Base-by-base conservation (phyloP, 1,284 basidiomycete species). In the Puccinia triticina region DNA sequence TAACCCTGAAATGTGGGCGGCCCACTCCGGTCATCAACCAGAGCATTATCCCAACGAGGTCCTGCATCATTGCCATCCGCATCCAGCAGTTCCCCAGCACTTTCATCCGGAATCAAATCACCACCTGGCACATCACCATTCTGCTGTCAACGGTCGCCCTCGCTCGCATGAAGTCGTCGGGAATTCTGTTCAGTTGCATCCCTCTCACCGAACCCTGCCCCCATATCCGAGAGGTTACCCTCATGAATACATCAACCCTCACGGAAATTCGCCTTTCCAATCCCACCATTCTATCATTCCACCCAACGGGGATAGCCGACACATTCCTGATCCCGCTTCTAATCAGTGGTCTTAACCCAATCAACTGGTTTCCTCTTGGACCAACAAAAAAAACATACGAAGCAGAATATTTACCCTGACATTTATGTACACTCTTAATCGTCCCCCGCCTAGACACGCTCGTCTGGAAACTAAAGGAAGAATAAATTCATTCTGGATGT, bases 71-170 rank as follows among this genome's bases (percentile, higher is more conserved):
- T 74, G 72, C n/a, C 74, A 59, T 76, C 74, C 55, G 21, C 74
- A 76, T 48, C 16, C 57, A 29, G 57, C 57, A 2, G 74, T 76
- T 23, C 59, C 57, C 7, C 74, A 76, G 46, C 57, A 76, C 29
- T 76, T 61, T 29, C 57, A 61, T 37, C 57, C 74, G 4, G 57
- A 76, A n/a, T 64, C 74, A 40, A 74, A 57, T 74, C 74, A 76
- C 37, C n/a, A 59, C 34, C 21, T 76, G 11, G 74, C 61, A 37
- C 74, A 59, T 64, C 74, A 76, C 26, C 74, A 61, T 76, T 61
- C 74, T 59, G 16, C 55, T 26, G 74, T 64, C 32, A 64, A 32
- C n/a, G 40, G 57, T 64, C 74, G 40, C 21, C 74, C 74, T 48
- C 74, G 74, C 23, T 64, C 74, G 5, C 74, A 76, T 57, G 74